Base-by-base conservation (phyloP, 129 eudicot genomes). In the Tanacetum coccineum region DNA sequence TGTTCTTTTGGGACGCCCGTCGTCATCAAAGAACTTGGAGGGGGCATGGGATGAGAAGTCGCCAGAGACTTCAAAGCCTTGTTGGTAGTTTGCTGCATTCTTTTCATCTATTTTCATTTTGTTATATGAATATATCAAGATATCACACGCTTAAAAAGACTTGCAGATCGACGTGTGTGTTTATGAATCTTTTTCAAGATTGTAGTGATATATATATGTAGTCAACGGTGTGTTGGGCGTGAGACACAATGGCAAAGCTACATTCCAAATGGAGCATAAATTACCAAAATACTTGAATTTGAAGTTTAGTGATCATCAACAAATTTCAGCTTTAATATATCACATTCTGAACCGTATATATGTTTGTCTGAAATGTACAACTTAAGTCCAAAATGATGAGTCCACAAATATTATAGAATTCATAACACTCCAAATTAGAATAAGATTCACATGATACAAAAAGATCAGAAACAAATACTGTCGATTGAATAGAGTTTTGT, bases 1-100 rank as follows among this genome's bases (percentile, higher is more conserved):
- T 0, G 83, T 82, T 77, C 91, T 62, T 64, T 82, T 82, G 68
- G 66, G 81, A 25, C 79, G 85, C 44, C 91, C 91, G 48, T 85
- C 87, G 19, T 85, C 85, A 48, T 85, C 91, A 57, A 79, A 82
- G 57, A 65, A 61, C 44, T 76, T 79, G 72, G 85, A 76, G 17
- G 76, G 69, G n/a, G 22, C 66, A 4, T 64, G 72, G 13, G 76
- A 66, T 10, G 64, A n/a, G 39, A 67, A 72, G 59, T 71, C 72
- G 32, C 78, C 70, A 66, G 77, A 70, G 44, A 65, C 25, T 72
- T 75, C 61, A 61, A 67, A 70, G 74, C 81, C 69, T 81, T 74
- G 70, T 14, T 80, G 73, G 72, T 76, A 72, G 14, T 45, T 76
- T 28, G 79, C 50, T 45, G 78, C 62, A 18, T 50, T 32, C 13